Evolutionary conservation across 352 stramenopile species (phyloP).

Genomic region (Globisporangium camurandrum): DNA sequence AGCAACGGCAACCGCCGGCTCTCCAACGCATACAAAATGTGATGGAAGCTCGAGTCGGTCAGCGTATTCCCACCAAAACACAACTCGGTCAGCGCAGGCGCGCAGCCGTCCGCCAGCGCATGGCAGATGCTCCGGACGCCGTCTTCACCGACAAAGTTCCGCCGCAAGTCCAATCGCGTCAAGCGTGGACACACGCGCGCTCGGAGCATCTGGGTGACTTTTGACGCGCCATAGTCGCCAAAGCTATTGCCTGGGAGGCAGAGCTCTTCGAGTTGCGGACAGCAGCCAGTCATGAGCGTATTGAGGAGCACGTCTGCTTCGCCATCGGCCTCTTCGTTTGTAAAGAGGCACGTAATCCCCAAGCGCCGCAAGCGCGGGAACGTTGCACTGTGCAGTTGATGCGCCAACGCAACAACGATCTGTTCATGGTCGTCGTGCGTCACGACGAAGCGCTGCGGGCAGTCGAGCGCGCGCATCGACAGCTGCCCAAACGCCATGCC

Average conservation of each 20-base stretch:
- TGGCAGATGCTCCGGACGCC: constrained; percentile 65
- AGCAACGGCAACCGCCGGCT: constrained; percentile 49
- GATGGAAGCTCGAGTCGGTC: constrained; percentile 78
- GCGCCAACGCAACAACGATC: constrained; percentile 66
- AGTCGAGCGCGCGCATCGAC: constrained; percentile 80
- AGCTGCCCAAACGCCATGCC: constrained; percentile 78
- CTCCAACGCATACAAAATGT: constrained; percentile 79
- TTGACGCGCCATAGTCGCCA: constrained; percentile 74
- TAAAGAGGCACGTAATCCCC: constrained; percentile 76
- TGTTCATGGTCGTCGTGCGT: constrained; percentile 84
- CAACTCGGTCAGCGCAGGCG: constrained; percentile 57
- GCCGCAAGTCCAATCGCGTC: constrained; percentile 66
- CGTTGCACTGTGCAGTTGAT: constrained; percentile 51
- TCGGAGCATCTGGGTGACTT: constrained; percentile 76
- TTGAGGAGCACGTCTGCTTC: constrained; percentile 78
- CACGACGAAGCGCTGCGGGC: constrained; percentile 79
- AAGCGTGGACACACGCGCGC: constrained; percentile 73
- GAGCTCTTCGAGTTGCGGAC: constrained; percentile 67
- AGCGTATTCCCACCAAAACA: constrained; percentile 80
- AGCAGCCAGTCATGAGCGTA: constrained; percentile 71
- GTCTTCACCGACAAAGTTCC: constrained; percentile 84
- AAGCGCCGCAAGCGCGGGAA: constrained; percentile 53
- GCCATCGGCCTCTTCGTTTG: constrained; percentile 79
- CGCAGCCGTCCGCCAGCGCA: constrained; percentile 62
- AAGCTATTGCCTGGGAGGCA: constrained; percentile 82